These are phyloP conservation scores for Aspergillus pseudotamarii DNA, from an alignment of 2,329 filamentous ascomycete species.

Conservation along the genomic window DNA sequence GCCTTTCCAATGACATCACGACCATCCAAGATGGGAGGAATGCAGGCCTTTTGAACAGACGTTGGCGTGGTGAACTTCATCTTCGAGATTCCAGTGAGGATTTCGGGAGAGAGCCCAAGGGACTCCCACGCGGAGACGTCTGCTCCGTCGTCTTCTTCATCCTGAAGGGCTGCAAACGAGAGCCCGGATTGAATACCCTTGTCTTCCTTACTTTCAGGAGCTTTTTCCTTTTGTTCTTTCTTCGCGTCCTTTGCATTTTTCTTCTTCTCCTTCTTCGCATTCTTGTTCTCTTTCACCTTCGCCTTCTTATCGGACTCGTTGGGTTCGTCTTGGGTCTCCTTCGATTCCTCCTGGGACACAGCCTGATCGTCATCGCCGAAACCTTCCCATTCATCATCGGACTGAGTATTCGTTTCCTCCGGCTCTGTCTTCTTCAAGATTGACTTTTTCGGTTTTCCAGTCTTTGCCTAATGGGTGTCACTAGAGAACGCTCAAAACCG, in stretches of 20 bases:
- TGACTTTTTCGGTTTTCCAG: conserved; percentile 36
- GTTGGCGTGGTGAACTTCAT: conserved; percentile 82
- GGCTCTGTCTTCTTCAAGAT: conserved; percentile 30
- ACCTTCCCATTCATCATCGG: conserved; percentile 65
- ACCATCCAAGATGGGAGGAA: conserved; percentile 79
- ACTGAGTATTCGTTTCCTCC: conserved; percentile 30
- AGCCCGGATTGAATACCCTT: conserved; percentile 34
- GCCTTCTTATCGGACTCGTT: conserved; percentile 28
- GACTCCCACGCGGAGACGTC: conserved; percentile 75
- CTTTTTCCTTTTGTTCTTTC: conserved; percentile 32
- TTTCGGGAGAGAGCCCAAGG: conserved; percentile 71
- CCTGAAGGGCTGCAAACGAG: conserved; percentile 42
- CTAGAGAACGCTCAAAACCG: conserved; percentile 3
- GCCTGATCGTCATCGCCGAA: conserved; percentile 55
- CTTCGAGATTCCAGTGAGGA: conserved; percentile 73
- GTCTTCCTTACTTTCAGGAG: conserved; percentile 37
- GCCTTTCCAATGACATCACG: conserved; percentile 96
- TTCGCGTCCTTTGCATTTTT: conserved; percentile 29
- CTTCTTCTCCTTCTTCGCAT: conserved; percentile 16
- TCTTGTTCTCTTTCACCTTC: conserved; percentile 23
- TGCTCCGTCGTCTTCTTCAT: conserved; percentile 60
- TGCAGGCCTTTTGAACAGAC: conserved; percentile 74
- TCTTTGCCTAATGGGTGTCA: conserved; percentile 33
- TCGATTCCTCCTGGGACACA: conserved; percentile 16
- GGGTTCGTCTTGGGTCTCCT: conserved; percentile 22